Evolutionary conservation across 768 basidiomycete species (phyloP), one percentile per base, ranked within the genome.

Genomic region (Filobasidium wieringae): DNA sequence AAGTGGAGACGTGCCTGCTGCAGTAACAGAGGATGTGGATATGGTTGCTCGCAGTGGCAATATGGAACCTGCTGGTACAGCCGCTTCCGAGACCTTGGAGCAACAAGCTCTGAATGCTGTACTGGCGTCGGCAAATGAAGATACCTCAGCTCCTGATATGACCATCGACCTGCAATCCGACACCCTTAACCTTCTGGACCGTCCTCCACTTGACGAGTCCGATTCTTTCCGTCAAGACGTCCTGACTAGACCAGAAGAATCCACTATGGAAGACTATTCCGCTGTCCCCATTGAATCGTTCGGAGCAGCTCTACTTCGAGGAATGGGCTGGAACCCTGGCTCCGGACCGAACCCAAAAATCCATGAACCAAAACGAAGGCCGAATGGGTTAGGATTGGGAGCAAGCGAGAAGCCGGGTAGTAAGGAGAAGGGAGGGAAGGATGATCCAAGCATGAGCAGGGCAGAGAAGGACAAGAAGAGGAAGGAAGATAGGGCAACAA

Each of bases 251-350:
- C 76, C 76, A 3, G 68, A 73, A 47, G 72, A 69, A 53, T 83
- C 91, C 1, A 82, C 86, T 0, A 74, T 87, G 17, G 84, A 87
- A 0, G 93, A 92, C 72, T 99, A 97, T 68, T 81, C 82, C 33
- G 85, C 89, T 19, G 82, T 96, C 0, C 95, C 95, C 0, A 84
- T 99, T 15, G 84, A 86, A 5, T 85, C 88, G 56, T 99, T 97
- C 64, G 93, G 95, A 6, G 84, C 86, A 4, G 95, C 95, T 7
- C 80, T 97, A 65, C 78, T 95, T 4, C 81, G 91, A 43, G 93
- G 93, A 0, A 97, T 97, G 95, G 92, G 92, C 2, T 96, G 90
- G 90, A 87, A 87, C 60, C 72, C 72, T 2, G 63, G 61, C 9
- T 83, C 86, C 33, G 86, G 87, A 0, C 80, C 80, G 3, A 67